Conservation (phyloP, 306 rosid species). For the Prunus campanulata region DNA sequence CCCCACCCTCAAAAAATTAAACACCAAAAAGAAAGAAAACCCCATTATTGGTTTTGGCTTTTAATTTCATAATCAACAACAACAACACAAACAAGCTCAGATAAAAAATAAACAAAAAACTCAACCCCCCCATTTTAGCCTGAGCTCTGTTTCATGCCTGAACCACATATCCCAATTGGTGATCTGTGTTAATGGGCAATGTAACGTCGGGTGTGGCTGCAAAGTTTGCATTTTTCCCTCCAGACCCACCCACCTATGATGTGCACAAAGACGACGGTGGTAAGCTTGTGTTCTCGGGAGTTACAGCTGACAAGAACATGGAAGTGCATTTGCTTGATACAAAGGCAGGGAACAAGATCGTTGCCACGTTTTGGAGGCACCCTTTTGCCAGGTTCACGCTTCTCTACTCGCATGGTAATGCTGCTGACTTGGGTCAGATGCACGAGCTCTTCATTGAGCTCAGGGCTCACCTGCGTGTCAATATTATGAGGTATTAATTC, state of each 20-base stretch:
- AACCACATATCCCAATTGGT: conserved; percentile 8
- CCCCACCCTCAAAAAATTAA: neutral
- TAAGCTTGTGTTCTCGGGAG: conserved; percentile 55
- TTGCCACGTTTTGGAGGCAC: conserved; percentile 86
- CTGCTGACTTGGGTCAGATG: conserved; percentile 99
- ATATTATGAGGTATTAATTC: conserved; percentile 66
- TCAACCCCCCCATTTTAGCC: too few species aligned
- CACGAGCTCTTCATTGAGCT: conserved; percentile 88
- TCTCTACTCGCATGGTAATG: conserved; percentile 95
- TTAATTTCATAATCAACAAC: conserved; percentile 1
- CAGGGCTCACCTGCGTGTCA: conserved; percentile 95
- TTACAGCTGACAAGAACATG: conserved; percentile 67
- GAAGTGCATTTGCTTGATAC: conserved; percentile 68
- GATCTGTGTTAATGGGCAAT: conserved; percentile 64
- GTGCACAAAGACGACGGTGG: conserved; percentile 56
- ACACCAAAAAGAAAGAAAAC: neutral
- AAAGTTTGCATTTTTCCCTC: conserved; percentile 95
- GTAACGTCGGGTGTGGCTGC: conserved; percentile 91
- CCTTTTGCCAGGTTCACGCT: conserved; percentile 83
- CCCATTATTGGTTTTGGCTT: neutral
- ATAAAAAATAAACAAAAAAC: neutral
- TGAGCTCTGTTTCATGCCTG: conserved; percentile 44
- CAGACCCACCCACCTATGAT: conserved; percentile 90
- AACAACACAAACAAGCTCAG: neutral
- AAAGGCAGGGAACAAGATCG: conserved; percentile 68